Conservation (phyloP, 2,329 filamentous ascomycete species). For the Neoscytalidium dimidiatum region DNA sequence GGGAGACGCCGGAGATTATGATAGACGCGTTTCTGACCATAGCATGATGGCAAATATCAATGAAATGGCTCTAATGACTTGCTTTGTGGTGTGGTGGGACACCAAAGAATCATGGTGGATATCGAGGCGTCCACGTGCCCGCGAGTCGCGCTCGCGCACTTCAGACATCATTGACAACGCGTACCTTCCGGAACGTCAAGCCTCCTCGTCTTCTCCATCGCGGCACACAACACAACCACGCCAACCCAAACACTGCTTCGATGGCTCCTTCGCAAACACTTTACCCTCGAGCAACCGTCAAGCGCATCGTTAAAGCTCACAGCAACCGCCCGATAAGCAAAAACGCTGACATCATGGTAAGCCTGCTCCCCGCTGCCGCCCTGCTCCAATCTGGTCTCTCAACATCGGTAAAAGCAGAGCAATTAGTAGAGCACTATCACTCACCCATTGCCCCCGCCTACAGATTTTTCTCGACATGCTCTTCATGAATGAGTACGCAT, state of each 20-base stretch:
- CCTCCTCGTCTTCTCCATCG: constrained; percentile 7
- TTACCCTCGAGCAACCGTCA: constrained; percentile 81
- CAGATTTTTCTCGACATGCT: constrained; percentile 82
- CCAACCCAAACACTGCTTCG: neutral
- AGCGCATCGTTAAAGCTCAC: constrained; percentile 88
- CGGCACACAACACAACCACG: constrained; percentile 17
- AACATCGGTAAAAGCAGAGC: neutral
- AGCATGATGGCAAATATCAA: constrained; percentile 15
- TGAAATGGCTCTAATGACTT: constrained; percentile 14
- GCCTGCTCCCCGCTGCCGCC: constrained; percentile 27
- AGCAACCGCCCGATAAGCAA: constrained; percentile 78
- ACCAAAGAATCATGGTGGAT: neutral
- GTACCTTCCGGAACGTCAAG: neutral
- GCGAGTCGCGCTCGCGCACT: constrained; percentile 11
- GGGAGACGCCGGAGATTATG: neutral
- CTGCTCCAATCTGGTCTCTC: no score
- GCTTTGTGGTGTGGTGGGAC: no score
- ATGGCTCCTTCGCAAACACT: constrained; percentile 71
- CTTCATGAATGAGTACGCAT: constrained; percentile 68
- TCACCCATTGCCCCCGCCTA: neutral
- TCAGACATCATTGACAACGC: constrained; percentile 20
- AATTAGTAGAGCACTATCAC: no score
- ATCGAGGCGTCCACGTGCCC: constrained; percentile 19
- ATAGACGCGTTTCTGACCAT: constrained; percentile 14
- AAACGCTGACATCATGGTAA: constrained; percentile 81